phyloP scores from a whole-genome alignment of 495 filamentous ascomycete species.

The Xylaria sp. region DNA sequence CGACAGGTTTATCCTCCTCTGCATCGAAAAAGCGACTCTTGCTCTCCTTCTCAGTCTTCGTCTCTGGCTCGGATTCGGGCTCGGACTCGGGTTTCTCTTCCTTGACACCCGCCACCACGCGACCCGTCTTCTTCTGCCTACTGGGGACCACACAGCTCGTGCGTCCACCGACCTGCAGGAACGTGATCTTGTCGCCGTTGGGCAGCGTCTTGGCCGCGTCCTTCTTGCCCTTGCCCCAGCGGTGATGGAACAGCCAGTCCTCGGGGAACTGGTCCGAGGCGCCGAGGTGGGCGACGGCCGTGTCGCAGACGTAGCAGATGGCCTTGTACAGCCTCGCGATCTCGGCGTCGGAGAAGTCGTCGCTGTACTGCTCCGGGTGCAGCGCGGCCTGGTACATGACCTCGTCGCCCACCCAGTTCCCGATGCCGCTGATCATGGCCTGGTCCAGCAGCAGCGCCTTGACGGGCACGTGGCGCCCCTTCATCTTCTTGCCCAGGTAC shows the following conservation, averaged over 20 bases:
- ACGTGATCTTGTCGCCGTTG: conserved; percentile 82
- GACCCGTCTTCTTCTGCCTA: conserved; percentile 77
- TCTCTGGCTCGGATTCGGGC: conserved; percentile 34
- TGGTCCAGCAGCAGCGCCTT: conserved; percentile 91
- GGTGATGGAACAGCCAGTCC: conserved; percentile 89
- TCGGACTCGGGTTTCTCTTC: conserved; percentile 41
- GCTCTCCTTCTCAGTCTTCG: conserved; percentile 29
- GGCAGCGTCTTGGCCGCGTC: conserved; percentile 69
- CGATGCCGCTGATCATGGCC: conserved; percentile 87
- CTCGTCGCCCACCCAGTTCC: conserved; percentile 97
- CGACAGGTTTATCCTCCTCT: conserved; percentile 16
- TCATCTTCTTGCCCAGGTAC: conserved; percentile 74
- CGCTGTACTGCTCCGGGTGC: conserved; percentile 90
- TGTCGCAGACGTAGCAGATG: conserved; percentile 78
- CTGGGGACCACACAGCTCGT: conserved; percentile 87
- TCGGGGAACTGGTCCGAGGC: conserved; percentile 86
- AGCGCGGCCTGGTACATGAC: conserved; percentile 64
- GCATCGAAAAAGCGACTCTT: conserved; percentile 29
- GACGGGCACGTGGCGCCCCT: conserved; percentile 77
- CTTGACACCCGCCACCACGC: conserved; percentile 42
- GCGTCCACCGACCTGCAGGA: conserved; percentile 84
- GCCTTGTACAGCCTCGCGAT: conserved; percentile 74
- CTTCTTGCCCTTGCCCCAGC: conserved; percentile 91
- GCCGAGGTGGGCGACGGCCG: conserved; percentile 77
- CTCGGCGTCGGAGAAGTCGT: conserved; percentile 77